Base-by-base conservation (phyloP, 2,329 filamentous ascomycete genomes). In the Trichophyton simii region DNA sequence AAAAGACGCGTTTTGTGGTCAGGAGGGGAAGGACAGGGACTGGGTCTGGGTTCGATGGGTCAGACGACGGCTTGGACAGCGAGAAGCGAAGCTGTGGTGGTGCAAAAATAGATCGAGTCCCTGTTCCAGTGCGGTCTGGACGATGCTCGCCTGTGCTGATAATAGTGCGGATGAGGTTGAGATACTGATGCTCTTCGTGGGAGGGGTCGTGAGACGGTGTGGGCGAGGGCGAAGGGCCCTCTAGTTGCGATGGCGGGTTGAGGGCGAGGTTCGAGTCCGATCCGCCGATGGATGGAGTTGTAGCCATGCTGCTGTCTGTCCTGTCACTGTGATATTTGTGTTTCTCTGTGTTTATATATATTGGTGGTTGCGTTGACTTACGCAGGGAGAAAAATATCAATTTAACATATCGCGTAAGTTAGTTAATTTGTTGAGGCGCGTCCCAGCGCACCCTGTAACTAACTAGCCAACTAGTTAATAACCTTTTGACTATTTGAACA, bases 1-100 rank as follows among this genome's bases (percentile, higher is more conserved):
- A 83, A 76, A 96, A 97, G 68, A 99, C 94, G 67, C 94, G 90
- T 75, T 99, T 99, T 2, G 94, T 99, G 3, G 94, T 99, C 18
- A 99, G 86, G 67, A 99, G 89, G 25, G 94, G 94, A 20, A 99
- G 83, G 68, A 96, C 80, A 1, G 87, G 85, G 11, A 75, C 77
- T 42, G 36, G 36, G 11, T 59, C 42, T 50, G 9, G 73, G 73
- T 7, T 73, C 15, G 52, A 55, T 1, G 28, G 52, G 28, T 55
- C 70, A 58, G 69, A 68, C 7, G 75, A 72, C 54, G 77, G 73
- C 61, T 83, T 80, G 65, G 87, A 88, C 65, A 99, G 88, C 52
- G 82, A 80, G 80, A 97, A 99, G 71, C 90, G 91, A 57, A 97
- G 82, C 38, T 91, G 89, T 0, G 83, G 81, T 0, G 94, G 92